Evolutionary conservation across 73 alveolate species (phyloP).

Genomic region (Tetrahymena malaccensis): DNA sequence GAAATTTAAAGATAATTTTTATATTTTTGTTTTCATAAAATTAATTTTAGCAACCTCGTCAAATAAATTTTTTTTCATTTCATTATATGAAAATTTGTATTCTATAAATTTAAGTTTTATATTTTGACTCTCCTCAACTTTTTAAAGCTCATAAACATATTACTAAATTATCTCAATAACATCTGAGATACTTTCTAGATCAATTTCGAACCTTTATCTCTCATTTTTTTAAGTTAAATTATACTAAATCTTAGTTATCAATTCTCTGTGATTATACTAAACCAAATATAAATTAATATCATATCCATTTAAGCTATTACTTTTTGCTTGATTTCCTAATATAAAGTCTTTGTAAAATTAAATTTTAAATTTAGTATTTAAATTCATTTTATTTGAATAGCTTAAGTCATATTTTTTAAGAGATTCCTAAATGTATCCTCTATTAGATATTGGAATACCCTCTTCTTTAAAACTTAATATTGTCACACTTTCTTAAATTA

Average conservation of each 20-base stretch:
- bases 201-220: not conserved
- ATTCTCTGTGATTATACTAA: not conserved
- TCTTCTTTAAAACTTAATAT: not conserved
- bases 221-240: too few species aligned
- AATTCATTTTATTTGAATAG: not conserved
- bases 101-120: not conserved
- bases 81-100: too few species aligned
- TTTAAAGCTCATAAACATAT: too few species aligned
- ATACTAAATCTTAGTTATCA: too few species aligned
- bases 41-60: not conserved
- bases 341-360: too few species aligned
- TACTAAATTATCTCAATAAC: not conserved
- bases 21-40: too few species aligned
- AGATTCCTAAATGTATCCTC: not conserved
- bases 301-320: not conserved
- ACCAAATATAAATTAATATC: not conserved
- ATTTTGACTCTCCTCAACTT: not conserved
- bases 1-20: not conserved
- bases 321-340: too few species aligned
- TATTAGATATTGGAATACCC: too few species aligned
- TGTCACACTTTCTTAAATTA: not conserved
- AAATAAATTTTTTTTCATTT: too few species aligned
- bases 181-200: not conserved
- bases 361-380: not conserved
- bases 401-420: not conserved